phyloP scores from a whole-genome alignment of 495 filamentous ascomycete genomes.

The Tetracladium marchalianum region DNA sequence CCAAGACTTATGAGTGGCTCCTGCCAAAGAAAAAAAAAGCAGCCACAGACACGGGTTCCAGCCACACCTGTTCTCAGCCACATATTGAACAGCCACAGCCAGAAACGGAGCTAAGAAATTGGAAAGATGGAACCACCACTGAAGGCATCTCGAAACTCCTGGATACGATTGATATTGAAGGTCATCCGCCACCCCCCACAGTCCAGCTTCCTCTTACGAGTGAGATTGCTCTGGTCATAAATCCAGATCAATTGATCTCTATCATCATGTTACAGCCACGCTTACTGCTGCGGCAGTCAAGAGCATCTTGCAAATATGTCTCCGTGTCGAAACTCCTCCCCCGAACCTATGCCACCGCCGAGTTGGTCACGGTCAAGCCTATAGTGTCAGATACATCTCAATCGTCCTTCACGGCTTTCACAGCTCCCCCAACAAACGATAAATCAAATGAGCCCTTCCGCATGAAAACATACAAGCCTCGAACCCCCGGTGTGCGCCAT shows the following conservation, averaged over 20 bases:
- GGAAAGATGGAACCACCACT: not conserved
- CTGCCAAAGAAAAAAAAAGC: too few relatives aligned
- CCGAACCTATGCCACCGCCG: constrained; percentile 47
- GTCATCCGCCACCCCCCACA: not conserved
- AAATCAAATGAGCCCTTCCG: constrained; percentile 24
- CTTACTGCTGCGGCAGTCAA: constrained; percentile 40
- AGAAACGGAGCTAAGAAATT: not conserved
- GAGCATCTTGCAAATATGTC: constrained; percentile 31
- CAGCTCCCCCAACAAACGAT: constrained; percentile 14
- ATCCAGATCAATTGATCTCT: constrained; percentile 13
- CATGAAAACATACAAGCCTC: constrained; percentile 83
- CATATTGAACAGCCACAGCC: too few relatives aligned
- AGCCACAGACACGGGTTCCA: too few relatives aligned
- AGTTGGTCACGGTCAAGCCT: constrained; percentile 20
- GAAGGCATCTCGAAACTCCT: not conserved
- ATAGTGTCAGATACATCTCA: constrained; percentile 23
- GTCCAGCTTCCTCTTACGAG: not conserved
- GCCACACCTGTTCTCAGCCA: too few relatives aligned
- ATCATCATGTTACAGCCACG: constrained; percentile 56
- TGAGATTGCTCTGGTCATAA: not conserved
- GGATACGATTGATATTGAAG: not conserved
- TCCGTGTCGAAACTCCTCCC: constrained; percentile 28
- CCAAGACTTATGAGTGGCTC: too few relatives aligned
- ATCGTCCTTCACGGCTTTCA: constrained; percentile 27
- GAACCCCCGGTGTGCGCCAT: constrained; percentile 90